Percentiles rank a stretch among this genome's conserved stretches.
These are phyloP conservation scores for Phytopythium boreale DNA, from an alignment of 352 stramenopile genomes.

Conservation along the genomic window DNA sequence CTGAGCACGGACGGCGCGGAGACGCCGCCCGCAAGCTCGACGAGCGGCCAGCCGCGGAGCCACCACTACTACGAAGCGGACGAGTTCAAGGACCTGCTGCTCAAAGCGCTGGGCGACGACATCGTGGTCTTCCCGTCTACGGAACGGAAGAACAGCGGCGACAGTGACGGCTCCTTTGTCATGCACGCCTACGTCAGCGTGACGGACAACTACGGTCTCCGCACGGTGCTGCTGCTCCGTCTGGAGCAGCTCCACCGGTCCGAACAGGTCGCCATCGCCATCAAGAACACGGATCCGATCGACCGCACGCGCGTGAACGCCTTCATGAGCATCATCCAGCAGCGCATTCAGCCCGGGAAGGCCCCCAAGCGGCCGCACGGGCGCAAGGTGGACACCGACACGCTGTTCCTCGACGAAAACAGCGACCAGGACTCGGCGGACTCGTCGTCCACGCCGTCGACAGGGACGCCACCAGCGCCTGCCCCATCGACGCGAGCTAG, in stretches of 20 bases:
- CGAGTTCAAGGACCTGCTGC: conserved; percentile 52
- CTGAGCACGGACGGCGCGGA: conserved; percentile 10
- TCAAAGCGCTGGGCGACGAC: conserved; percentile 47
- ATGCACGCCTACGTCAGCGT: conserved; percentile 59
- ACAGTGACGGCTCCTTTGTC: conserved; percentile 28
- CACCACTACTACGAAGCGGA: conserved; percentile 15
- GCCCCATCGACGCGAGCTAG: conserved; percentile 1
- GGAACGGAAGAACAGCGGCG: background rate
- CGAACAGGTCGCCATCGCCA: conserved; percentile 57
- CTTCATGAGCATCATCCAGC: conserved; percentile 56
- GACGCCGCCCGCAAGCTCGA: conserved; percentile 12
- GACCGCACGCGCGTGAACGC: conserved; percentile 39
- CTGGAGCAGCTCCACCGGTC: conserved; percentile 70
- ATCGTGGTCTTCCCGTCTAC: conserved; percentile 46
- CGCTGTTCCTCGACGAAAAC: conserved; percentile 49
- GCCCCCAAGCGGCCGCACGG: conserved; percentile 41
- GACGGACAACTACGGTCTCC: conserved; percentile 30
- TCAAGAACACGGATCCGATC: conserved; percentile 72
- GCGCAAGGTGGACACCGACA: conserved; percentile 37
- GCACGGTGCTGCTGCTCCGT: conserved; percentile 53
- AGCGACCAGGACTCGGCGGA: conserved; percentile 32
- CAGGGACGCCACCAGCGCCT: background rate
- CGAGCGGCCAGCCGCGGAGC: conserved; percentile 17
- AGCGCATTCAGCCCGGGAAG: conserved; percentile 52
- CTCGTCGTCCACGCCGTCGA: conserved; percentile 18